Conservation (phyloP, 2,329 filamentous ascomycete species). For the Pestalotiopsis sp. region DNA sequence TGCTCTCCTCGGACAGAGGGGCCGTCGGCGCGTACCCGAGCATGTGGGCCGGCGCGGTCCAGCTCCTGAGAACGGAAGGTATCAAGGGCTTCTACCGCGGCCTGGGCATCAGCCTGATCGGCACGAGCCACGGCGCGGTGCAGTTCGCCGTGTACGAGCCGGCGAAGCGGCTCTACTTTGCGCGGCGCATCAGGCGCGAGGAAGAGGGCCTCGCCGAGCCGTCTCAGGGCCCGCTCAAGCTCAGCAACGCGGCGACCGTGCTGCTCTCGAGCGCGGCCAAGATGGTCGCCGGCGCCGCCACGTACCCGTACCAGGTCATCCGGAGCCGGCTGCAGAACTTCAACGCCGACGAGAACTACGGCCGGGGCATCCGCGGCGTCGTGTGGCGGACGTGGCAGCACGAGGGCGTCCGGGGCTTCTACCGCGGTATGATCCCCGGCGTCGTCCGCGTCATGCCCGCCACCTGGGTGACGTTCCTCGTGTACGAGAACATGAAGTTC, state of each 20-base stretch:
- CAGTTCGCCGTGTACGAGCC: constrained; percentile 96
- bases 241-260: constrained; percentile 77
- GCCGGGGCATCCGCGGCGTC: constrained; percentile 69
- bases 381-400: constrained; percentile 71
- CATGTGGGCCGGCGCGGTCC: constrained; percentile 68
- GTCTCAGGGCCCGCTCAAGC: constrained; percentile 30
- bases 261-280: constrained; percentile 79
- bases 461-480: constrained; percentile 94
- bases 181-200: constrained; percentile 31
- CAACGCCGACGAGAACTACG: constrained; percentile 74
- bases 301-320: constrained; percentile 94
- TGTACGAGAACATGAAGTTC: constrained; percentile 90
- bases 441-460: constrained; percentile 89
- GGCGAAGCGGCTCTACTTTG: constrained; percentile 56
- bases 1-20: constrained; percentile 80
- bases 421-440: constrained; percentile 86
- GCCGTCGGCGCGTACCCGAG: constrained; percentile 78
- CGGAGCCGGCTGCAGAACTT: constrained; percentile 88
- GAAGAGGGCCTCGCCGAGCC: constrained; percentile 20
- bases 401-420: constrained; percentile 83
- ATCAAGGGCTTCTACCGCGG: constrained; percentile 83
- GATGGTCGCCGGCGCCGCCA: constrained; percentile 82
- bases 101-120: constrained; percentile 77
- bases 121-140: constrained; percentile 88
- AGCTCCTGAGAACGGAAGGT: constrained; percentile 72